phyloP scores from a whole-genome alignment of 345 rosid genomes.

The Excoecaria agallocha region DNA sequence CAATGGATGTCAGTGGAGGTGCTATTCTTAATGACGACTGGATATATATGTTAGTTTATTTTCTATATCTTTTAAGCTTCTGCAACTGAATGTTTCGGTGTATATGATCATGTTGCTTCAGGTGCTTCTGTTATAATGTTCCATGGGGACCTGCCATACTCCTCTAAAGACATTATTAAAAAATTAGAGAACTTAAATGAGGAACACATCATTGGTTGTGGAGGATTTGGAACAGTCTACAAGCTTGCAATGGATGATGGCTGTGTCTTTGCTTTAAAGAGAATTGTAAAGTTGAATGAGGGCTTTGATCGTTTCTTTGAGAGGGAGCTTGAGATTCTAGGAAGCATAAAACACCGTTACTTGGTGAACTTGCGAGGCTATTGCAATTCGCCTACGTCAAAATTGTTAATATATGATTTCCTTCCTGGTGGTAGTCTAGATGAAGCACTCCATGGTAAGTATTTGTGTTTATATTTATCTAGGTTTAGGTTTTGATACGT shows the following conservation, averaged over 20 bases:
- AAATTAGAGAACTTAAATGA: constrained; percentile 80
- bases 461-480: constrained; percentile 10
- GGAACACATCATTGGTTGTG: constrained; percentile 85
- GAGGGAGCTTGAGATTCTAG: constrained; percentile 97
- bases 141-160: constrained; percentile 95
- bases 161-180: constrained; percentile 92
- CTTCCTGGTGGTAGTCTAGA: constrained; percentile 96
- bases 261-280: constrained; percentile 80
- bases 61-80: neutral
- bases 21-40: constrained; percentile 26
- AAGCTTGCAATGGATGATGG: constrained; percentile 98
- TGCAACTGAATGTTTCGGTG: constrained; percentile 13
- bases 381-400: constrained; percentile 90
- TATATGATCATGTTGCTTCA: constrained; percentile 30
- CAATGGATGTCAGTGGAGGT: constrained; percentile 92
- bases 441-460: constrained; percentile 92
- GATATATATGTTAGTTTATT: constrained; percentile 8
- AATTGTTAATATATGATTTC: constrained; percentile 83
- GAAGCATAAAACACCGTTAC: constrained; percentile 95
- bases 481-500: neutral
- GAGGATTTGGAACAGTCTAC: constrained; percentile 97
- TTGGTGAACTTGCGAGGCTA: constrained; percentile 94
- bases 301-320: constrained; percentile 95
- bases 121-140: constrained; percentile 98
- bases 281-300: constrained; percentile 80